Evolutionary conservation across 2,329 filamentous ascomycete genomes (phyloP), one percentile per base, ranked within the genome.

Genomic region (Beauveria brongniartii): DNA sequence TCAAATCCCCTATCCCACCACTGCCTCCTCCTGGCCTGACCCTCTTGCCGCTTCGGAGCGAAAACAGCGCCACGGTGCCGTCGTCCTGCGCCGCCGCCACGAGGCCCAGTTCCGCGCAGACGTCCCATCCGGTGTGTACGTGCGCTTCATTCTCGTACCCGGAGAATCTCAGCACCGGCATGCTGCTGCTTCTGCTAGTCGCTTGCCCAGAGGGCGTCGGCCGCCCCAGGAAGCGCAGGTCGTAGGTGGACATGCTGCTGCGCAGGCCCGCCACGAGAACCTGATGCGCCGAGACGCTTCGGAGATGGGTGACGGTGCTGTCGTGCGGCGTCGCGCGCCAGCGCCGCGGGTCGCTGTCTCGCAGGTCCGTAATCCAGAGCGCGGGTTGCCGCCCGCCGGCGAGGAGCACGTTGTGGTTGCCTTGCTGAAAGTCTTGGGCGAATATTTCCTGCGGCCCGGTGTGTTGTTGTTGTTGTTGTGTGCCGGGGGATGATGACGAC

Each of bases 1-100:
- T 52, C 6, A 73, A 34, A 2, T 43, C 20, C 0, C 67, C 70
- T 20, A 77, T 40, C 1, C 61, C 69, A 0, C 67, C 62, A 12
- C 66, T 67, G 5, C 43, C 28, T 28, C 37, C 30, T 18, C 30
- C n/a, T 20, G 28, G 24, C 12, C 48, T 84, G 64, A 12, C 82
- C 2, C 77, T 78, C 8, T 64, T 65, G 7, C 34, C 34, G 34
- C 34, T 37, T 6, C 34, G 34, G 14, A 82, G 67, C 9, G 81
- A 83, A 65, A 82, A 84, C 14, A 85, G 64, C 1, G 66, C 74
- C 0, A 85, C 71, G 0, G 69, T 75, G 12, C 76, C 77, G 53
- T 81, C 74, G 44, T 81, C 78, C 52, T 83, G 80, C 0, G 80
- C 81, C 0, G 82, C 79, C 0, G 83, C 83, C 5, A 83, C 77